Evolutionary conservation across 352 stramenopile species (phyloP), one percentile per base, ranked within the genome.

Genomic region (Elongisporangium undulatum): DNA sequence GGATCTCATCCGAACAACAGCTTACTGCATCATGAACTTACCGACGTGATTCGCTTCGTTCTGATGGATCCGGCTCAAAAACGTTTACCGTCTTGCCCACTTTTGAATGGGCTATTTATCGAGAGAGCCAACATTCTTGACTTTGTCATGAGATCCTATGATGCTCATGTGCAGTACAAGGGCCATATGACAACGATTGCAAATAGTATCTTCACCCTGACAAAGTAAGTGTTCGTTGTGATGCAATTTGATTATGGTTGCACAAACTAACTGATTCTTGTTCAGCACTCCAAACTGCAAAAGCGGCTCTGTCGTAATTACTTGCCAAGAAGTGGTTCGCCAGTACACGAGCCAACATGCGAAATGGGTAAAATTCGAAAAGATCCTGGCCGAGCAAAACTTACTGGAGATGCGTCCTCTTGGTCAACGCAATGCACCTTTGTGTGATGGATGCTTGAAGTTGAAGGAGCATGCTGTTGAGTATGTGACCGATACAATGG

Each of bases 191-290:
- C 86, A 13, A 95, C 84, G 24, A 95, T 95, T 51, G 86, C 86
- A 9, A 95, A 95, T 69, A 95, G 86, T 51, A 90, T 95, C 29
- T 95, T 92, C 68, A 95, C 86, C 16, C 66, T 95, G 23, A 92
- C 81, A 9, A 95, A 88, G 80, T 90, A 85, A 58, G 77, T 80
- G 17, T 23, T 17, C 20, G 12, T 34, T 17, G 23, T 15, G 3
- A 22, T 16, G 23, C 6, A 7, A 15, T 16, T 51, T 58, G 65
- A 66, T 51, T 45, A 10, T 51, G 23, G 4, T 56, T 29, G 24
- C 51, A 6, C 12, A n/a, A 20, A 55, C 20, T 55, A 53, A 9
- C 48, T 64, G 21, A 59, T 50, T 17, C 51, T 21, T 45, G n/a
- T 26, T 3, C 52, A 90, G 82, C 59, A 94, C 85, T n/a, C 83